These are phyloP conservation scores for Fusarium sp. DNA, from an alignment of 2,329 filamentous ascomycete species.

Conservation along the genomic window DNA sequence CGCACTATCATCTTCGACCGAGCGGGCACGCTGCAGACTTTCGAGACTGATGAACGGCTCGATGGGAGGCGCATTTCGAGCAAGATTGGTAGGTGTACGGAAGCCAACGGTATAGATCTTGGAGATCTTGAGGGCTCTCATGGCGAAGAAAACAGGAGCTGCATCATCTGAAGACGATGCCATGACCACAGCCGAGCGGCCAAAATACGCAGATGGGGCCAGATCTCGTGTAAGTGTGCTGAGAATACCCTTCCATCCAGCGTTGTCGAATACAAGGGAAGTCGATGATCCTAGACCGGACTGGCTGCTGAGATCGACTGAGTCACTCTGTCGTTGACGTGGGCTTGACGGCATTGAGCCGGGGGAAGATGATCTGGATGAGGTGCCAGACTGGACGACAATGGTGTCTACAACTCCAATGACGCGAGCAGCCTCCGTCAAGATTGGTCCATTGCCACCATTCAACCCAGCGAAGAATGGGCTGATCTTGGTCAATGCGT, in stretches of 20 bases:
- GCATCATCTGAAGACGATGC: slow-evolving; percentile 81
- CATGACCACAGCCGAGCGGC: slow-evolving; percentile 80
- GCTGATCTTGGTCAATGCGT: slow-evolving; percentile 69
- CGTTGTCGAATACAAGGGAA: slow-evolving; percentile 81
- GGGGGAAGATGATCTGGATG: slow-evolving; percentile 59
- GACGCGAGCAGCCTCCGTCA: slow-evolving; percentile 81
- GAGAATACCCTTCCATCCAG: slow-evolving; percentile 86
- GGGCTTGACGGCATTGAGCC: slow-evolving; percentile 64
- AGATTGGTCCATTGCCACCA: slow-evolving; percentile 63
- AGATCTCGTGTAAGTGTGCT: slow-evolving; percentile 85
- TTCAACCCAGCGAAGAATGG: slow-evolving; percentile 65
- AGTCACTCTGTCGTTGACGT: slow-evolving; percentile 52
- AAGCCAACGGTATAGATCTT: slow-evolving; percentile 90
- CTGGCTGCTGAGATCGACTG: slow-evolving; percentile 41
- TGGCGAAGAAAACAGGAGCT: slow-evolving; percentile 81
- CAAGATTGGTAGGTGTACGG: slow-evolving; percentile 71
- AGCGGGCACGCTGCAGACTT: slow-evolving; percentile 65
- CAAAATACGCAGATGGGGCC: slow-evolving; percentile 83
- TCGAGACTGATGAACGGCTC: slow-evolving; percentile 85
- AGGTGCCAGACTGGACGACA: slow-evolving; percentile 66
- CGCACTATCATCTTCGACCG: slow-evolving; percentile 63
- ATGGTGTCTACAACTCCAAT: slow-evolving; percentile 89
- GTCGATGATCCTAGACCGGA: slow-evolving; percentile 61
- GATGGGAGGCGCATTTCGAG: slow-evolving; percentile 72
- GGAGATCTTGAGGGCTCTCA: slow-evolving; percentile 79